Conservation (phyloP, 148 eudicot species). For the Nepenthes gracilis region DNA sequence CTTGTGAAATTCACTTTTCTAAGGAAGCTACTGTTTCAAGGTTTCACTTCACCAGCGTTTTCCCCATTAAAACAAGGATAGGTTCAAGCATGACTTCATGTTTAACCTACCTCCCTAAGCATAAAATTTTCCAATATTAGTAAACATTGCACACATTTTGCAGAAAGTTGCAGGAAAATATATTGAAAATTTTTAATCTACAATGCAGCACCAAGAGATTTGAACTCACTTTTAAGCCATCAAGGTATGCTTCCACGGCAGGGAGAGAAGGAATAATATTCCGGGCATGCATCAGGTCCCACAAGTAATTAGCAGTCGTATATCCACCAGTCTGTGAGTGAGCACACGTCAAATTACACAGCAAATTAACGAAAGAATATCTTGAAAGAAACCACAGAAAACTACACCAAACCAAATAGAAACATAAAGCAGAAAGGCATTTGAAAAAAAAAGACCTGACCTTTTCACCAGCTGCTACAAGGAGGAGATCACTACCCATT, state of each 20-base stretch:
- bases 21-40: no score
- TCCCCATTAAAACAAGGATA: neutral
- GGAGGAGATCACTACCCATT: slow-evolving; percentile 67
- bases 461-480: slow-evolving; percentile 80
- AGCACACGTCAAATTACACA: neutral
- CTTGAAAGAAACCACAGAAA: neutral
- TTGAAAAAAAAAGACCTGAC: slow-evolving; percentile 16
- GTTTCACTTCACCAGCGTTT: no score
- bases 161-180: neutral
- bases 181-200: no score
- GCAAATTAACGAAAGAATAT: neutral
- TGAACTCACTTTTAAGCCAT: slow-evolving; percentile 67
- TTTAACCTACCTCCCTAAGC: neutral
- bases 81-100: neutral
- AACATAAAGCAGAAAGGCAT: neutral
- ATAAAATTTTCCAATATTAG: neutral
- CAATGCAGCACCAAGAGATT: neutral
- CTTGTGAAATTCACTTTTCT: no score
- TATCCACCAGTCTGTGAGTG: slow-evolving; percentile 64
- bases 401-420: no score
- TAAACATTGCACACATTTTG: neutral
- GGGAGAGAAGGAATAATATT: slow-evolving; percentile 32
- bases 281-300: slow-evolving; percentile 88
- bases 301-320: slow-evolving; percentile 57
- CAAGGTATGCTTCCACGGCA: slow-evolving; percentile 68